Evolutionary conservation across 2,329 filamentous ascomycete species (phyloP).

Genomic region (Paecilomyces sp.): DNA sequence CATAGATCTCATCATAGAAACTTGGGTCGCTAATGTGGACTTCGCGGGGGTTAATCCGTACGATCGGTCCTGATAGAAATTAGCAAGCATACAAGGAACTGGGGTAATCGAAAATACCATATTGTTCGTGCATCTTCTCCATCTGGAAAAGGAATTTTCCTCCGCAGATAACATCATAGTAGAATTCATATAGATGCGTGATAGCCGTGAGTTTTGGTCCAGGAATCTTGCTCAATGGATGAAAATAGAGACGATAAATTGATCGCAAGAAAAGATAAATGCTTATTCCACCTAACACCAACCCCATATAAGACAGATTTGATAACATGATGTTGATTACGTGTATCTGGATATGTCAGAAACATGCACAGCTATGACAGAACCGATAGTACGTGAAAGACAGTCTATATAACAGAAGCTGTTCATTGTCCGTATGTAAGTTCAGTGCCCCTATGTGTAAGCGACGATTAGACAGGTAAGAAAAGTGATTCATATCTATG

Average conservation of each 20-base stretch:
- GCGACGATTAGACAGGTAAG: no score
- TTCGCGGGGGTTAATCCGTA: constrained; percentile 30
- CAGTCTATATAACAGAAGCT: no score
- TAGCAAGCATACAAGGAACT: neutral
- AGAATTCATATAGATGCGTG: constrained; percentile 19
- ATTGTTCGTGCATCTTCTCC: constrained; percentile 25
- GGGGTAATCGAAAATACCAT: constrained; percentile 15
- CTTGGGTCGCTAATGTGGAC: constrained; percentile 27
- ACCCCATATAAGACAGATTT: no score
- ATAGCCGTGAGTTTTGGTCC: constrained; percentile 21
- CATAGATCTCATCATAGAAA: constrained; percentile 28
- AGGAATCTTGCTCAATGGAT: constrained; percentile 14
- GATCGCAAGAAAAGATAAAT: neutral
- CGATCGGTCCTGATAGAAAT: constrained; percentile 23
- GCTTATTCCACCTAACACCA: neutral
- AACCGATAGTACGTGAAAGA: no score
- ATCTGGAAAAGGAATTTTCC: constrained; percentile 19
- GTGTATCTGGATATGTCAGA: no score
- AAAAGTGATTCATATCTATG: no score
- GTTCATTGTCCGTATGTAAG: no score
- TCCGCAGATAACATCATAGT: constrained; percentile 17
- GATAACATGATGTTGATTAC: no score
- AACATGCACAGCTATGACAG: no score
- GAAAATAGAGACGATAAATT: constrained; percentile 13
- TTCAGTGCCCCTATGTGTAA: no score